Percentiles rank a stretch among this genome's conserved stretches.
phyloP scores from a whole-genome alignment of 768 basidiomycete species.

The Auricularia cornea region DNA sequence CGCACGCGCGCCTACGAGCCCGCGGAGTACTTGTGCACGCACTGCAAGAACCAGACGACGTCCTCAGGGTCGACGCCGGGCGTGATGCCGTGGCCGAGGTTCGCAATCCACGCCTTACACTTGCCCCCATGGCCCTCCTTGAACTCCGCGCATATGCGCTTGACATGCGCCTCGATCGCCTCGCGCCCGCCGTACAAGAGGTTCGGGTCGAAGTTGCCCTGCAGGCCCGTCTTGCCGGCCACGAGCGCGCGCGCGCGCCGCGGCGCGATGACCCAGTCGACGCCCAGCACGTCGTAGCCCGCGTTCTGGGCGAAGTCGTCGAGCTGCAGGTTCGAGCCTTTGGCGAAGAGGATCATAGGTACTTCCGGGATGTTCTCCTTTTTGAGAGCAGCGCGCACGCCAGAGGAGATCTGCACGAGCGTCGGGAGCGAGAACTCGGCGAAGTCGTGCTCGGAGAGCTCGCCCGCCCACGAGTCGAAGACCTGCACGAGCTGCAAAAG shows the following conservation, averaged over 20 bases:
- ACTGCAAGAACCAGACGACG: constrained; percentile 83
- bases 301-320: constrained; percentile 45
- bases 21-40: constrained; percentile 73
- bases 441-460: constrained; percentile 86
- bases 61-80: constrained; percentile 94
- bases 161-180: constrained; percentile 80
- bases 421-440: constrained; percentile 74
- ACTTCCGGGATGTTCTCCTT: constrained; percentile 46
- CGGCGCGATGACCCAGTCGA: constrained; percentile 89
- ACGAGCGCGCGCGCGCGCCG: constrained; percentile 56
- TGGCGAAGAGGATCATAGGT: constrained; percentile 90
- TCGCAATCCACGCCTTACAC: constrained; percentile 84
- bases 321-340: constrained; percentile 79
- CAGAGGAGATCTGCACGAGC: constrained; percentile 58
- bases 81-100: constrained; percentile 95
- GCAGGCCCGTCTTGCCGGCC: constrained; percentile 57
- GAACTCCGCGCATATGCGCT: constrained; percentile 77
- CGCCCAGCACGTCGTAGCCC: constrained; percentile 81
- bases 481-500: constrained; percentile 75
- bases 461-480: constrained; percentile 95
- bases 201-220: constrained; percentile 91
- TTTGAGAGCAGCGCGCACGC: constrained; percentile 53
- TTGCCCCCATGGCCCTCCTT: constrained; percentile 38
- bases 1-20: background rate
- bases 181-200: constrained; percentile 77